Percentiles rank a stretch among this genome's conserved stretches.
These are phyloP conservation scores for Plenodomus lindquistii DNA, from an alignment of 2,329 filamentous ascomycete genomes.

Conservation along the genomic window DNA sequence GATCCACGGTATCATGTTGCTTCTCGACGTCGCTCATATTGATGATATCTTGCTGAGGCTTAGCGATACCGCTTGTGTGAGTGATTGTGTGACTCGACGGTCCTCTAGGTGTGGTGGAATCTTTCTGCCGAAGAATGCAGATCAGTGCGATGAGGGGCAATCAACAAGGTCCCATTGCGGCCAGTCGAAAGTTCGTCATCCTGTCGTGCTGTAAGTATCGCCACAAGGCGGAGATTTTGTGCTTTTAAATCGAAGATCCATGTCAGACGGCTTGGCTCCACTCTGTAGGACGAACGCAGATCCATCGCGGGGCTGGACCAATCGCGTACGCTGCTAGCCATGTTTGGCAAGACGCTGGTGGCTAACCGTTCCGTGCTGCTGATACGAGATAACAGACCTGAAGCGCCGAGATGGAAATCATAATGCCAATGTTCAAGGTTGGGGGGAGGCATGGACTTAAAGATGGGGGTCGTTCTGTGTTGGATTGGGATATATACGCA, in stretches of 20 bases:
- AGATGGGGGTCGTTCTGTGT: slow-evolving; percentile 14
- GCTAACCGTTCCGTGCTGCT: slow-evolving; percentile 14
- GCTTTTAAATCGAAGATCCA: slow-evolving; percentile 26
- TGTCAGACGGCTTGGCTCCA: slow-evolving; percentile 8
- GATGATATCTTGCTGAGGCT: background rate
- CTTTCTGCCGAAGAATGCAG: background rate
- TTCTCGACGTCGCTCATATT: slow-evolving; percentile 37
- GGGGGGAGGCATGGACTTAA: slow-evolving; percentile 10
- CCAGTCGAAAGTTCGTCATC: slow-evolving; percentile 25
- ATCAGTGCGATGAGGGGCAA: background rate
- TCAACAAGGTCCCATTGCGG: slow-evolving; percentile 10
- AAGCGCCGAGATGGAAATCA: slow-evolving; percentile 15
- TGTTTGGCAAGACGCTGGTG: slow-evolving; percentile 23
- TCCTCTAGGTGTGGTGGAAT: background rate
- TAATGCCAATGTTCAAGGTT: slow-evolving; percentile 27
- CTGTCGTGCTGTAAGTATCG: slow-evolving; percentile 9
- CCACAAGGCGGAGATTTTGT: slow-evolving; percentile 13
- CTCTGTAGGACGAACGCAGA: slow-evolving; percentile 12
- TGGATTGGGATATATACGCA: background rate
- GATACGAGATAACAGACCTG: slow-evolving; percentile 25
- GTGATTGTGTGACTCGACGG: slow-evolving; percentile 8
- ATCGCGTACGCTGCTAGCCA: slow-evolving; percentile 20
- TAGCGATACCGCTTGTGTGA: background rate
- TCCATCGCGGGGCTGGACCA: slow-evolving; percentile 31
- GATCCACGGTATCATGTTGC: slow-evolving; percentile 12